Base-by-base conservation (phyloP, 352 stramenopile genomes). In the Phytophthora pluvialis region DNA sequence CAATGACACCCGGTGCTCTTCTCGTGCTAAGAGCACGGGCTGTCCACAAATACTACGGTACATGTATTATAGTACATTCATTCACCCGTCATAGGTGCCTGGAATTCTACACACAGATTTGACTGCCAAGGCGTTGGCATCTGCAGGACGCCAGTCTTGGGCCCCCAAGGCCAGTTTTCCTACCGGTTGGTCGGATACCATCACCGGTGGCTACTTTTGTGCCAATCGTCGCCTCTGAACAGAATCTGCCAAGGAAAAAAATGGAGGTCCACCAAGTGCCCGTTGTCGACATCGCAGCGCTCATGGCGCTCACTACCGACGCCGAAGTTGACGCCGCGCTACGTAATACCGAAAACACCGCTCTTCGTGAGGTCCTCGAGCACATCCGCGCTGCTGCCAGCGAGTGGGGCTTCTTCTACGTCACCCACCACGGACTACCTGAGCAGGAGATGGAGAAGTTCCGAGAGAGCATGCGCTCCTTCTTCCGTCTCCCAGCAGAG, bases 361-460 rank as follows among this genome's bases (percentile, higher is more conserved):
- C 50, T 12, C 42, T 89, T 13, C 28, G 16, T 12, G 39, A 51
- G 50, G 78, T 67, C 67, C 70, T 97, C 49, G 62, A 68, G 3
- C 58, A 76, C 21, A 56, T 87, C 10, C 75, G 64, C 2, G 52
- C 36, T 52, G 53, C 60, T 18, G 60, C 52, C n/a, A 74, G 70
- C 25, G 79, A 90, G 43, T 98, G 81, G 81, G 93, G 93, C 7
- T 98, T 98, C 75, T 98, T 98, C 73, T 95, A 98, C 77, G 83
- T 98, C 44, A 61, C 80, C 2, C 89, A 94, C 74, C 90, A 97
- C 63, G 83, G 80, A 0, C 67, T 98, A 18, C 64, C 80, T 1
- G 12, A 55, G 0, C 44, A 83, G 9, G 67, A 96, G n/a, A 69
- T 98, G 18, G 57, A 81, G 10, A 43, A 40, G 7, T 96, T 98